Evolutionary conservation across 441 rosid species (phyloP).

Genomic region (Aquilaria agallochum): DNA sequence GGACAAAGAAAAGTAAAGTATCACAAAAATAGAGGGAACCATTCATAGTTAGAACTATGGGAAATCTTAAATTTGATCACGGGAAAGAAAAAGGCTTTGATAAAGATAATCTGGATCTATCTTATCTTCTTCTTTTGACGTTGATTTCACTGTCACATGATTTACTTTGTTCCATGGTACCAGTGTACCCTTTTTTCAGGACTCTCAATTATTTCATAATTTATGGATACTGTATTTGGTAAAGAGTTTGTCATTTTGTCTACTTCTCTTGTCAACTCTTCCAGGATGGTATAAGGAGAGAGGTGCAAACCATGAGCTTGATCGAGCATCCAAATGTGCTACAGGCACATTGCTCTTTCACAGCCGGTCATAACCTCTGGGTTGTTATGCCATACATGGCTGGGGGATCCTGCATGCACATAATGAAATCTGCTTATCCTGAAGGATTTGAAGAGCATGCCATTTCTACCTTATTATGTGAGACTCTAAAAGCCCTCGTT

Average conservation of each 20-base stretch:
- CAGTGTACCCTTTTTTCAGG: neutral
- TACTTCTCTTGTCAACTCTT: slow-evolving; percentile 5
- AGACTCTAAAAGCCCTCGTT: slow-evolving; percentile 82
- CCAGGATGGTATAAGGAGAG: slow-evolving; percentile 82
- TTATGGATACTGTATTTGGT: neutral
- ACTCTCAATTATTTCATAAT: neutral
- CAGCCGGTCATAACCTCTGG: slow-evolving; percentile 63
- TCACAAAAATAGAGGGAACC: no score
- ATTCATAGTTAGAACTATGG: no score
- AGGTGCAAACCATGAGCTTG: slow-evolving; percentile 81
- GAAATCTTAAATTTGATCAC: no score
- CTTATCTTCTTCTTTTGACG: no score
- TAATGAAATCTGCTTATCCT: slow-evolving; percentile 68
- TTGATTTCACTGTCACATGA: no score
- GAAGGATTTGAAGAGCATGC: slow-evolving; percentile 86
- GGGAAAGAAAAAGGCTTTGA: no score
- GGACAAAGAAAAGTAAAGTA: no score
- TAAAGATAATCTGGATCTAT: no score
- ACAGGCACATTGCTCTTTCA: slow-evolving; percentile 78
- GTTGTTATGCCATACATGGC: slow-evolving; percentile 97
- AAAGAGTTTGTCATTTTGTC: neutral
- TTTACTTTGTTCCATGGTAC: no score
- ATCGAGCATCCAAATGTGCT: slow-evolving; percentile 75
- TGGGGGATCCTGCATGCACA: slow-evolving; percentile 82
- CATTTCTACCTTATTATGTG: slow-evolving; percentile 68